Evolutionary conservation across 495 filamentous ascomycete genomes (phyloP), one percentile per base, ranked within the genome.

Genomic region (Wilcoxina mikolae): DNA sequence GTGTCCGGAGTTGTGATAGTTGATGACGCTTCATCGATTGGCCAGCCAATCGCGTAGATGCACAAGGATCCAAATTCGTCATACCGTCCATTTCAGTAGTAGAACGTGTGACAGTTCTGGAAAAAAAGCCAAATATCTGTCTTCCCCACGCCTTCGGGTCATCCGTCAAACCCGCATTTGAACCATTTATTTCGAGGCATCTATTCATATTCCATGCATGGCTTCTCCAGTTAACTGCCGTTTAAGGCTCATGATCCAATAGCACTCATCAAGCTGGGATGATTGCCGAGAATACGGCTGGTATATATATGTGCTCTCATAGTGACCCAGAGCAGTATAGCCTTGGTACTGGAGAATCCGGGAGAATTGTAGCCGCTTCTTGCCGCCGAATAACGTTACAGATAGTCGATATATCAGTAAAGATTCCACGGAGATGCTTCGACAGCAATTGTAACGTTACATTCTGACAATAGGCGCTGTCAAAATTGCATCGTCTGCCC

Each of bases 91-190:
- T 15, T 39, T 39, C 35, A 18, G 11, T 46, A 20, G n/a, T 12
- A 20, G 23, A 49, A 49, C 46, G 46, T 49, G 25, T 11, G 46
- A 27, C 46, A 3, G 46, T 49, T 49, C 24, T 20, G 20, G 46
- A 49, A 49, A 15, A 9, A 12, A 20, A 49, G 23, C 10, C 23
- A 15, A 15, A 29, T 29, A 29, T 1, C 20, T 27, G 12, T 27
- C 46, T 24, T 46, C 43, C n/a, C 43, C 43, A 18, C 43, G n/a
- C 43, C 15, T 18, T 46, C 15, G 15, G 43, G 43, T 46, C 43
- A 46, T 46, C 43, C 43, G 2, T 46, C 15, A 24, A 24, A 46
- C 17, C 11, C 15, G 43, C 43, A 18, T 17, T 17, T 24, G 22
- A 46, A 12, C 43, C 43, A 46, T 46, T 11, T 17, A 12, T 18